phyloP scores from a whole-genome alignment of 1,139 yeast genomes.

The Lodderomyces margitis region DNA sequence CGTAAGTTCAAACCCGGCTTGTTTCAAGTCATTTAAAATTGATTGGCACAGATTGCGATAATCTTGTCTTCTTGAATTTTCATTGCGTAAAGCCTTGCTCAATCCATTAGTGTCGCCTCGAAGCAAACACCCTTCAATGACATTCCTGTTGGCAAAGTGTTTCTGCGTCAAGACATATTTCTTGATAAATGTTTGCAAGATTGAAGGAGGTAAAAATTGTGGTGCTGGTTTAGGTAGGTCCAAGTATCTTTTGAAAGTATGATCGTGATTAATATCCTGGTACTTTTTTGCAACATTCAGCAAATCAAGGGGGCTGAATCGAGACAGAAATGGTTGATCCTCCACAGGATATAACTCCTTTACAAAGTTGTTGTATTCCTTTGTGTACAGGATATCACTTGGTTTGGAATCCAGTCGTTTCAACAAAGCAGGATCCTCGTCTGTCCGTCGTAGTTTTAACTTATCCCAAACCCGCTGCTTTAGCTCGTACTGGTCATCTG shows the following conservation, averaged over 20 bases:
- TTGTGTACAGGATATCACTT: conserved; percentile 1
- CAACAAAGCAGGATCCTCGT: conserved; percentile 4
- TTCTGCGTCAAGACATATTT: conserved; percentile 20
- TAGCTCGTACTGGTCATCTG: conserved; percentile 8
- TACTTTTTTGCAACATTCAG: conserved; percentile 16
- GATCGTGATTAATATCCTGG: conserved; percentile 23
- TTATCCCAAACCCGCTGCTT: conserved; percentile 15
- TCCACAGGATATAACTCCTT: conserved; percentile 34
- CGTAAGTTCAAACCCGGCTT: conserved; percentile 28
- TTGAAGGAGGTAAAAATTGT: conserved; percentile 28
- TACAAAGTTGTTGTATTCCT: conserved; percentile 23
- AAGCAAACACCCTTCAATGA: conserved; percentile 6
- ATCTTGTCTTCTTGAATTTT: conserved; percentile 15
- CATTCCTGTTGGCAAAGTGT: conserved; percentile 7
- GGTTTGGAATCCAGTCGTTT: conserved; percentile 2
- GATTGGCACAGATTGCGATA: conserved; percentile 22
- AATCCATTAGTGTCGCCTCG: background rate
- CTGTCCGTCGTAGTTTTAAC: conserved; percentile 6
- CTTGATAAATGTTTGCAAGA: conserved; percentile 38
- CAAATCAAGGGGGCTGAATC: conserved; percentile 11
- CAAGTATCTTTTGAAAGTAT: conserved; percentile 31
- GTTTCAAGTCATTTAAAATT: conserved; percentile 28
- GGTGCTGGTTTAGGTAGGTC: conserved; percentile 37
- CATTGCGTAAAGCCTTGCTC: conserved; percentile 2
- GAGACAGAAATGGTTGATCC: conserved; percentile 5